phyloP scores from a whole-genome alignment of 1,139 yeast species.

The Scheffersomyces illinoinensis region DNA sequence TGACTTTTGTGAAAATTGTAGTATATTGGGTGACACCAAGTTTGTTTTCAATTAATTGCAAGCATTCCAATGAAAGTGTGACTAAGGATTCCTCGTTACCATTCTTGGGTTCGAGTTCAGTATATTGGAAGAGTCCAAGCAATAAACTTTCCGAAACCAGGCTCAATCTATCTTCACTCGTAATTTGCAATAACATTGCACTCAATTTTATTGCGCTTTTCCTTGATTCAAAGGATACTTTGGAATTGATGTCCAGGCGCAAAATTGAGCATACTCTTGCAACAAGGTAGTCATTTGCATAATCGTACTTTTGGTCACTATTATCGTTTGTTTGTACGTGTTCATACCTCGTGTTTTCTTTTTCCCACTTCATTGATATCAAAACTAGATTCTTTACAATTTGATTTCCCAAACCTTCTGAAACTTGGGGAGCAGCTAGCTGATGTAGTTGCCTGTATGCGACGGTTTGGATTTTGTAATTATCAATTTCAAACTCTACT shows the following conservation, averaged over 20 bases:
- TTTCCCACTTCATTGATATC: conserved; percentile 65
- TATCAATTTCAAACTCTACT: conserved; percentile 31
- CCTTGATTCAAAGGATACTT: conserved; percentile 58
- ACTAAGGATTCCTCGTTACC: conserved; percentile 51
- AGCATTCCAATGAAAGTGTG: conserved; percentile 65
- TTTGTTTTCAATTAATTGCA: conserved; percentile 65
- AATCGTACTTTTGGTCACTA: conserved; percentile 21
- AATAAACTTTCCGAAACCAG: conserved; percentile 50
- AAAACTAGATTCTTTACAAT: conserved; percentile 67
- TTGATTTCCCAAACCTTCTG: conserved; percentile 65
- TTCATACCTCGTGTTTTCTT: conserved; percentile 36
- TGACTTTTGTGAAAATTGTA: conserved; percentile 62
- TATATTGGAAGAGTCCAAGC: conserved; percentile 59
- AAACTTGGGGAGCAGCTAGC: conserved; percentile 72
- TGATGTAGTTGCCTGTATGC: conserved; percentile 74
- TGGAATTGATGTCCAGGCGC: conserved; percentile 59
- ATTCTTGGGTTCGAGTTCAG: conserved; percentile 42
- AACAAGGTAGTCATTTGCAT: conserved; percentile 65
- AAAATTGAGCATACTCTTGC: conserved; percentile 60
- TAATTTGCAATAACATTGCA: conserved; percentile 57
- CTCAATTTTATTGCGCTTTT: conserved; percentile 62
- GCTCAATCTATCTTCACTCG: conserved; percentile 35
- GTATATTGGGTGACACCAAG: conserved; percentile 76
- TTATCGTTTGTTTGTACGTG: conserved; percentile 21
- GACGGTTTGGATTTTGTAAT: conserved; percentile 57